Conservation (phyloP, 164 flowering plant genomes). For the Sextonia rubra region DNA sequence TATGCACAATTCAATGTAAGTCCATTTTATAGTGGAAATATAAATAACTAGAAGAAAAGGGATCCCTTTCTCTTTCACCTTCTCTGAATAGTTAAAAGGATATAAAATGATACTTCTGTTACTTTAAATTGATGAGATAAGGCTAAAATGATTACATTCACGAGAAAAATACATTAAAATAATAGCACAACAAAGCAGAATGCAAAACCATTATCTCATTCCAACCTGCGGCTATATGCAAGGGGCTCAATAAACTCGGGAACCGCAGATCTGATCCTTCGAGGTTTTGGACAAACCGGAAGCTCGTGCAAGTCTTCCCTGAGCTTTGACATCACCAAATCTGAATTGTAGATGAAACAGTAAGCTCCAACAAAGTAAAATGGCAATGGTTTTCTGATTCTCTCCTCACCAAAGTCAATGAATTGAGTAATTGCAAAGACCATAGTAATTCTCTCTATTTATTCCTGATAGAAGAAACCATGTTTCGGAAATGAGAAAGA, state of each 20-base stretch:
- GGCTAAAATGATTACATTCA: too few species aligned
- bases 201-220: not conserved
- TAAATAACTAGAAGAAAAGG: too few species aligned
- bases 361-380: slow-evolving; percentile 6
- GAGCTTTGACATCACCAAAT: slow-evolving; percentile 17
- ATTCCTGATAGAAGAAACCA: not conserved
- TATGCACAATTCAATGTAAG: too few species aligned
- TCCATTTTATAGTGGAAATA: too few species aligned
- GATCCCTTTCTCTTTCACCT: too few species aligned
- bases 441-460: not conserved
- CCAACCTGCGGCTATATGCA: slow-evolving; percentile 39
- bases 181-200: not conserved
- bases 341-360: not conserved
- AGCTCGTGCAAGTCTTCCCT: not conserved
- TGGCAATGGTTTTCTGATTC: slow-evolving; percentile 21
- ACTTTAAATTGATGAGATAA: too few species aligned
- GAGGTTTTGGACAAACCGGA: slow-evolving; percentile 61
- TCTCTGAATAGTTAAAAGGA: too few species aligned
- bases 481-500: not conserved
- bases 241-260: slow-evolving; percentile 47
- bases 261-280: slow-evolving; percentile 28
- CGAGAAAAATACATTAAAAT: not conserved
- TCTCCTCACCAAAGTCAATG: slow-evolving; percentile 7
- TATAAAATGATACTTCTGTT: too few species aligned
- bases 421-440: not conserved